Evolutionary conservation across 2,329 filamentous ascomycete species (phyloP).

Genomic region (Daldinia eschscholtzii): DNA sequence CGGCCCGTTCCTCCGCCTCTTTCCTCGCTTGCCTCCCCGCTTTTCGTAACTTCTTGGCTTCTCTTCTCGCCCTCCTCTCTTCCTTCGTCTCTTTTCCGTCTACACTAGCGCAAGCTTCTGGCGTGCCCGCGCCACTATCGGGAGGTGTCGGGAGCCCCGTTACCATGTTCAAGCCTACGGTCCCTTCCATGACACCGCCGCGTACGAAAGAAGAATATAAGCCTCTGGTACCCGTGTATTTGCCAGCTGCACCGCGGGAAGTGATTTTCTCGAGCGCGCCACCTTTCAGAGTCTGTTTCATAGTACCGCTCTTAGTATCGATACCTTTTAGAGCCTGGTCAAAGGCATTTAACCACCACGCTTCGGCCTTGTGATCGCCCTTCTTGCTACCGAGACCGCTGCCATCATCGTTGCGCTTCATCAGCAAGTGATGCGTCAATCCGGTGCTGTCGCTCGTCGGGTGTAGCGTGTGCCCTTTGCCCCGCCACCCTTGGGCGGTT

Average conservation of each 20-base stretch:
- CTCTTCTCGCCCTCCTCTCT: conserved; percentile 48
- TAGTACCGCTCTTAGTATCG: conserved; percentile 69
- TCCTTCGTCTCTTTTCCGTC: conserved; percentile 54
- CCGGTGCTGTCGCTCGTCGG: conserved; percentile 78
- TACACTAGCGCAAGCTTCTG: conserved; percentile 40
- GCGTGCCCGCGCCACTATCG: conserved; percentile 50
- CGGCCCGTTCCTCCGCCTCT: conserved; percentile 41
- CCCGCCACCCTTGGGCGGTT: conserved; percentile 89
- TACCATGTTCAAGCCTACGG: conserved; percentile 59
- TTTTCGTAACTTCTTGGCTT: conserved; percentile 46
- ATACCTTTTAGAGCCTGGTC: conserved; percentile 89
- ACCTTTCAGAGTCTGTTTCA: conserved; percentile 67
- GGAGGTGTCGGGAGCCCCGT: conserved; percentile 50
- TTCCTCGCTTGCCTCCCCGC: conserved; percentile 50
- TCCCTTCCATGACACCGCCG: conserved; percentile 82
- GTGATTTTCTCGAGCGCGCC: conserved; percentile 67
- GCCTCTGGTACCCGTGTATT: conserved; percentile 71
- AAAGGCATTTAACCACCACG: conserved; percentile 98
- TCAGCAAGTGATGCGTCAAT: conserved; percentile 83
- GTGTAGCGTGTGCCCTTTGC: conserved; percentile 88
- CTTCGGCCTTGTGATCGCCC: conserved; percentile 74
- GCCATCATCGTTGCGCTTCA: conserved; percentile 84
- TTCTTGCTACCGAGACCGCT: conserved; percentile 84
- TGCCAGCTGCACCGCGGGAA: conserved; percentile 60
- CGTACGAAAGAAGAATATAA: conserved; percentile 88